Conservation (phyloP, 164 flowering plant species). For the Hamamelis virginiana region DNA sequence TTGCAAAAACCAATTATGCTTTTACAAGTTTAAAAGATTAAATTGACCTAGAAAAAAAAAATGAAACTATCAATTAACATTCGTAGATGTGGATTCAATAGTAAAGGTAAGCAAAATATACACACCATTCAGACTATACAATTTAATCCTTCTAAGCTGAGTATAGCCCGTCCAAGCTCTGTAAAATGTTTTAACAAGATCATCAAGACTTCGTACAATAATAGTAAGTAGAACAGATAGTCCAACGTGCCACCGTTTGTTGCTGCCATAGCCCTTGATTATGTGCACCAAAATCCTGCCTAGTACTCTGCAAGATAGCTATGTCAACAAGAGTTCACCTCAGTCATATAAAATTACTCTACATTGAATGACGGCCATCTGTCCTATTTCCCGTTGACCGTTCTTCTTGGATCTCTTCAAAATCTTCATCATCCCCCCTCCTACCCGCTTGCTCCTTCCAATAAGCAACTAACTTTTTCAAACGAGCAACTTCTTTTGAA, state of each 20-base stretch:
- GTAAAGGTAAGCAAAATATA: slow-evolving; percentile 1
- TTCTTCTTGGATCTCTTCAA: slow-evolving; percentile 86
- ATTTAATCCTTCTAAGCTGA: background rate
- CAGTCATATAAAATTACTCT: slow-evolving; percentile 5
- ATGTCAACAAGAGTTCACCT: no score
- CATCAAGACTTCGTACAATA: background rate
- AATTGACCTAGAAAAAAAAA: background rate
- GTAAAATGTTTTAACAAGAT: background rate
- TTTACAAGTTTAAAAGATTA: no score
- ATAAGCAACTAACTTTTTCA: slow-evolving; percentile 81
- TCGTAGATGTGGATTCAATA: background rate
- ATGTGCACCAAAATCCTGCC: background rate
- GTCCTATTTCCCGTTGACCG: slow-evolving; percentile 44
- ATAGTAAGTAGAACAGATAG: background rate
- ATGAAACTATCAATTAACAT: background rate
- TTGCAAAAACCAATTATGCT: background rate
- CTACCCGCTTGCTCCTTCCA: slow-evolving; percentile 98
- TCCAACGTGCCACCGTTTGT: background rate
- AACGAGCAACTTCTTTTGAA: slow-evolving; percentile 87
- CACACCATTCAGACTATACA: slow-evolving; percentile 3
- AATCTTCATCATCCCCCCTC: slow-evolving; percentile 76
- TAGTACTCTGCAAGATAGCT: no score
- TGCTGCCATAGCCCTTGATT: background rate
- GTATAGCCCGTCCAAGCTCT: background rate
- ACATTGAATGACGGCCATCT: slow-evolving; percentile 58